Base-by-base conservation (phyloP, 1,284 basidiomycete species). In the Cryptococcus depauperatus region DNA sequence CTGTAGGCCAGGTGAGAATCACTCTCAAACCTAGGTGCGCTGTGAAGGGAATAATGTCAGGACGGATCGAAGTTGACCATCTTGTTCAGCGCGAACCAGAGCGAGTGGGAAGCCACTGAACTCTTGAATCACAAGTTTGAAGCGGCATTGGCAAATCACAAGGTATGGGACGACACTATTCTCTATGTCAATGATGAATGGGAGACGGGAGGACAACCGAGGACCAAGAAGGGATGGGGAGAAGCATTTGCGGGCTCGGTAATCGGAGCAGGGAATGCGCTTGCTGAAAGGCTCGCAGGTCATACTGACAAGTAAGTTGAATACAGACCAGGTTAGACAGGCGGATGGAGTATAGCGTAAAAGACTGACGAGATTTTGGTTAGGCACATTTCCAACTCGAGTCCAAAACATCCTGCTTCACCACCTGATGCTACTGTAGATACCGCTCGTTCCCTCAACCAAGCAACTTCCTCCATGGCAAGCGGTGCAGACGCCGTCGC, bases 171-270 rank as follows among this genome's bases (percentile, higher is more conserved):
- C 38, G 66, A 68, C 33, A 56, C 50, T 44, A 49, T 52, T 19
- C 58, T 65, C 8, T 71, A 66, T 44, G 67, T 68, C 18, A 57
- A 69, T 41, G 69, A 71, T 46, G 68, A 70, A 46, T 62, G 61
- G 42, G 61, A 69, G 48, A 59, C 57, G 3, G 61, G 55, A 30
- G 54, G 51, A 10, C 48, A 50, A 3, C 43, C 55, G 8, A 47
- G 48, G 4, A 50, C 48, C 5, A 49, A 47, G 2, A 41, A 43
- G 23, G 55, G 56, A 2, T 69, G 66, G 66, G 69, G 69, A 26
- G 67, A 68, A 50, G 52, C 54, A 3, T 57, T 70, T 22, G 64
- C 62, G 3, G 52, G 51, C 19, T 50, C 57, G 19, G 46, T 68
- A 9, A 52, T 50, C 16, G 50, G 50, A 5, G 62, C 58, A 22